Evolutionary conservation across 495 filamentous ascomycete species (phyloP).

Genomic region (Xylaria acuta): DNA sequence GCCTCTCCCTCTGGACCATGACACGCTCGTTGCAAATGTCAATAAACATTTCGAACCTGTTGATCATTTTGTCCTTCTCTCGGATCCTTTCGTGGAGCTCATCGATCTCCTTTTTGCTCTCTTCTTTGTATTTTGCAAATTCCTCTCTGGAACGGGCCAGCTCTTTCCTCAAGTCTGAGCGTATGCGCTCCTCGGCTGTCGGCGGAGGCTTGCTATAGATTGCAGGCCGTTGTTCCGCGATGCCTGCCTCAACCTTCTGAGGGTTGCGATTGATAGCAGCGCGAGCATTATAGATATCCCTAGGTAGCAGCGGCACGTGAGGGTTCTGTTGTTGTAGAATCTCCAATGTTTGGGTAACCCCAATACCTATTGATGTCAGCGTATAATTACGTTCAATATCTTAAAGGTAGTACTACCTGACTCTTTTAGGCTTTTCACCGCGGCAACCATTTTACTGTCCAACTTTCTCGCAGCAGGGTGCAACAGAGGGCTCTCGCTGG

Average conservation of each 20-base stretch:
- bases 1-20: constrained; percentile 56
- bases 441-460: constrained; percentile 63
- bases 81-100: constrained; percentile 54
- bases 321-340: constrained; percentile 62
- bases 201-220: constrained; percentile 64
- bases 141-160: constrained; percentile 58
- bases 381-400: not conserved
- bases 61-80: constrained; percentile 61
- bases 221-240: constrained; percentile 58
- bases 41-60: constrained; percentile 65
- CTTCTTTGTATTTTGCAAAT: constrained; percentile 50
- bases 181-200: constrained; percentile 61
- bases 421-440: constrained; percentile 62
- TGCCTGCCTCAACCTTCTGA: constrained; percentile 57
- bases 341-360: constrained; percentile 61
- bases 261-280: constrained; percentile 64
- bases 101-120: constrained; percentile 56
- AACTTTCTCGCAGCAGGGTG: constrained; percentile 63
- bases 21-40: constrained; percentile 65
- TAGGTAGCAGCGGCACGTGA: constrained; percentile 58
- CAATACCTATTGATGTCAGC: constrained; percentile 52
- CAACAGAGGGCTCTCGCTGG: constrained; percentile 61
- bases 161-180: constrained; percentile 59
- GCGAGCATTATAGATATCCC: constrained; percentile 64
- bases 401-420: constrained; percentile 48